These are phyloP conservation scores for Diaporthe sp. DNA, from an alignment of 2,329 filamentous ascomycete species.

Conservation along the genomic window DNA sequence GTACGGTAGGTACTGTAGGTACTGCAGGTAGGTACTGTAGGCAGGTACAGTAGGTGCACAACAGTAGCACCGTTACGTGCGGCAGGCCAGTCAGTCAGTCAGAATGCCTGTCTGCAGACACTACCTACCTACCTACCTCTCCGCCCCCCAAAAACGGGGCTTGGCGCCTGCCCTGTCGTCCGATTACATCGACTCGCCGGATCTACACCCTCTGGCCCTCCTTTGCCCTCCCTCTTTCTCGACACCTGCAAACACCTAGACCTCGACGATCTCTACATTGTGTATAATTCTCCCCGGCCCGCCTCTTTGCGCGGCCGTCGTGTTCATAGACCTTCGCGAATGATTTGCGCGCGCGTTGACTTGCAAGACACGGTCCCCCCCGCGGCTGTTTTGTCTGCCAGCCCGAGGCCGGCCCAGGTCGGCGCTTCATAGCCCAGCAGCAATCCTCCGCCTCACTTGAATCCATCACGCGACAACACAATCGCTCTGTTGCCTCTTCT, in stretches of 20 bases:
- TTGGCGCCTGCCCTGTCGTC: conserved; percentile 16
- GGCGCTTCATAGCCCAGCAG: conserved; percentile 27
- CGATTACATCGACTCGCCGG: conserved; percentile 28
- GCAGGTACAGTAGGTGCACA: too few species aligned
- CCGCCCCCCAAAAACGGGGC: background rate
- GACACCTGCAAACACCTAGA: conserved; percentile 14
- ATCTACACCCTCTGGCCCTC: conserved; percentile 15
- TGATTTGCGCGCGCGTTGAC: conserved; percentile 29
- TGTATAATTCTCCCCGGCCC: conserved; percentile 22
- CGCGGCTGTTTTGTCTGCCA: conserved; percentile 30
- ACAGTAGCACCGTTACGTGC: background rate
- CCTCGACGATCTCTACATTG: conserved; percentile 20
- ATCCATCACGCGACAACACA: conserved; percentile 21
- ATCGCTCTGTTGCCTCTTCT: conserved; percentile 14
- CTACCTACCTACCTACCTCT: background rate
- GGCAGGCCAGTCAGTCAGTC: background rate
- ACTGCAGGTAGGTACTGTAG: background rate
- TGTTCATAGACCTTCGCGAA: conserved; percentile 32
- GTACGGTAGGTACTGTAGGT: background rate
- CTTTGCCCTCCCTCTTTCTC: conserved; percentile 17
- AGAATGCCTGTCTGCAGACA: background rate
- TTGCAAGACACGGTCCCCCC: conserved; percentile 14
- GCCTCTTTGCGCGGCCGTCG: conserved; percentile 14
- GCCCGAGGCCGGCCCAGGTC: conserved; percentile 29
- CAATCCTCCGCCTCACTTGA: conserved; percentile 2